Percentiles rank a stretch among this genome's conserved stretches.
phyloP scores from a whole-genome alignment of 1,284 basidiomycete species.

The Pseudomicrostroma phylloplanum region DNA sequence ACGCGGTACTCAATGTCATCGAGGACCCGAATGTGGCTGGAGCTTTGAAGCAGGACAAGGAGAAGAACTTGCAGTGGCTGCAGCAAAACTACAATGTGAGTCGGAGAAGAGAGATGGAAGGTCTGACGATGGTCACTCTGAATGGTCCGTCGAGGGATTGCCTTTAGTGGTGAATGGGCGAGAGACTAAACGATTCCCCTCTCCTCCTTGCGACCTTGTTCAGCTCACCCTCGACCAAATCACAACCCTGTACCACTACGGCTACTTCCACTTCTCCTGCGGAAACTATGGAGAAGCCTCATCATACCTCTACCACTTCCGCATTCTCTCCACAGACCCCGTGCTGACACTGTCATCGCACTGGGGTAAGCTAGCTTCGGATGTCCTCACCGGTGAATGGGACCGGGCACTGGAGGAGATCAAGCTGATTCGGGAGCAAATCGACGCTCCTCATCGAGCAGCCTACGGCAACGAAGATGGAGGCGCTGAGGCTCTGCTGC shows the following conservation, averaged over 20 bases:
- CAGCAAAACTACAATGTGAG: slow-evolving; percentile 85
- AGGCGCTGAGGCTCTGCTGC: slow-evolving; percentile 61
- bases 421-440: slow-evolving; percentile 81
- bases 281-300: slow-evolving; percentile 93
- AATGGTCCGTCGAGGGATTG: too few species aligned
- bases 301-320: slow-evolving; percentile 97
- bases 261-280: slow-evolving; percentile 94
- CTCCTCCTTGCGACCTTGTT: slow-evolving; percentile 3
- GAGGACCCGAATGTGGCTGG: slow-evolving; percentile 84
- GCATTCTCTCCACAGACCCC: slow-evolving; percentile 85
- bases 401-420: slow-evolving; percentile 87
- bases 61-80: slow-evolving; percentile 87
- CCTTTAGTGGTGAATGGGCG: too few species aligned
- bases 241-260: slow-evolving; percentile 91
- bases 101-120: slow-evolving; percentile 19
- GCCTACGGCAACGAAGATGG: slow-evolving; percentile 55
- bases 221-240: slow-evolving; percentile 91
- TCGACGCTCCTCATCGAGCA: slow-evolving; percentile 52
- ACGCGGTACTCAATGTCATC: slow-evolving; percentile 88
- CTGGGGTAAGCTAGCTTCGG: slow-evolving; percentile 96
- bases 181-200: too few species aligned
- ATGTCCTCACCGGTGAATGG: slow-evolving; percentile 91
- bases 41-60: slow-evolving; percentile 84
- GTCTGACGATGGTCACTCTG: too few species aligned
- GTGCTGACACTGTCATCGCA: slow-evolving; percentile 88